Base-by-base conservation (phyloP, 2,329 filamentous ascomycete genomes). In the Phaeosphaeria sp. region DNA sequence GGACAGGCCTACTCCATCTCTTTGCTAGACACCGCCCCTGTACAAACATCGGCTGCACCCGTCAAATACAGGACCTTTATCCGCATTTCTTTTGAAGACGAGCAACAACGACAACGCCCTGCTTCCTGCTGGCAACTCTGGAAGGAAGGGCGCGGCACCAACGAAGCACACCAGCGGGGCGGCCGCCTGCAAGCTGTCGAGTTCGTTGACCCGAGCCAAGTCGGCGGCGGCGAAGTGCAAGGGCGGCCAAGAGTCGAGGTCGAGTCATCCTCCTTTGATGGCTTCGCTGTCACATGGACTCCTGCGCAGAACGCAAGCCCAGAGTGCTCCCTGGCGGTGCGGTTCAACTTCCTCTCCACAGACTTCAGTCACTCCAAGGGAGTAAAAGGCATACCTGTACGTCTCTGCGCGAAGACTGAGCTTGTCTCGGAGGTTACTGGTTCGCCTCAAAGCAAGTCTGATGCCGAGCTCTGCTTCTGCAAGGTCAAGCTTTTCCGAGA, bases 311-410 rank as follows among this genome's bases (percentile, higher is more conserved):
- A 88, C 49, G 88, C 89, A 0, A 78, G 81, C 0, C 82, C 90
- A 3, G 93, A 97, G 68, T 95, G 93, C 75, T 91, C 88, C 49
- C 87, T 99, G 55, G 90, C 93, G 9, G 92, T 98, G 13, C 91
- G 95, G 46, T 99, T 98, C 83, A 99, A 99, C 79, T 99, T 99
- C 73, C 83, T 99, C 0, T 99, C 95, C 0, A 99, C 95, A 9
- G 95, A 99, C 74, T 99, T 98, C 75, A 98, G 94, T 76, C 95
- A 98, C 73, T 98, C 95, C 10, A 99, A 99, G 74, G 95, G 95
- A 46, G 95, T 99, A 49, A 99, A 98, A 78, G 95, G 95, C 36
- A 97, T 98, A 64, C 94, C 95, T 0, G 93, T 99, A 4, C 84
- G 95, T 54, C 84, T 98, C 0, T 98, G 94, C 76, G 89, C 93